Conservation (phyloP, 176 grass and related monocot genomes). For the Juncus effusus region DNA sequence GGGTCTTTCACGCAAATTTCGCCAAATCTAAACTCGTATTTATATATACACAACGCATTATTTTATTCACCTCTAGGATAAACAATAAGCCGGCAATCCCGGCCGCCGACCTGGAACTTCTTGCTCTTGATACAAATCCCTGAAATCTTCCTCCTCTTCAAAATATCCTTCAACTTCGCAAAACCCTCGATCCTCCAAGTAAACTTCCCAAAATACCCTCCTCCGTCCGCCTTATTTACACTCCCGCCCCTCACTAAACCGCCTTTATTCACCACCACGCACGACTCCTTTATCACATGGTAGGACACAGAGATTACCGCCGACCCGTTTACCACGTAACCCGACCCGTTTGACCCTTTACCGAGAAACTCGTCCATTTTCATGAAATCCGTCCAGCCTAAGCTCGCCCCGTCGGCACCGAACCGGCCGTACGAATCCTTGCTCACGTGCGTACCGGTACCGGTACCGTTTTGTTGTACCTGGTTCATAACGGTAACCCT, state of each 20-base stretch:
- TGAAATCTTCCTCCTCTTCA: slow-evolving; percentile 85
- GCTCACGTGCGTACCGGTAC: slow-evolving; percentile 60
- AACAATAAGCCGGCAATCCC: slow-evolving; percentile 95
- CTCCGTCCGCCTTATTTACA: slow-evolving; percentile 22
- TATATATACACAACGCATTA: background rate
- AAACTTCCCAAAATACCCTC: slow-evolving; percentile 77
- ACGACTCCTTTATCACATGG: slow-evolving; percentile 92
- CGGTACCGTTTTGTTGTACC: slow-evolving; percentile 7
- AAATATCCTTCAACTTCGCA: slow-evolving; percentile 85
- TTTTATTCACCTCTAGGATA: slow-evolving; percentile 83
- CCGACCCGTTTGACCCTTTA: slow-evolving; percentile 26
- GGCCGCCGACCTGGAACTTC: slow-evolving; percentile 82
- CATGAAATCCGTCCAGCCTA: slow-evolving; percentile 92
- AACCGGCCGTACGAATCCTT: slow-evolving; percentile 87
- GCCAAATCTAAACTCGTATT: no score
- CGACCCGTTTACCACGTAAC: slow-evolving; percentile 67
- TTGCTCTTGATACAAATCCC: slow-evolving; percentile 95
- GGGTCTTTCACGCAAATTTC: no score
- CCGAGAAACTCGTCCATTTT: slow-evolving; percentile 81
- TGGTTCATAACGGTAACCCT: slow-evolving; percentile 80
- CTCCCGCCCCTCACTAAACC: slow-evolving; percentile 29
- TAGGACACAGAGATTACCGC: slow-evolving; percentile 70
- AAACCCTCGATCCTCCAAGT: slow-evolving; percentile 92
- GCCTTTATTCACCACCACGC: slow-evolving; percentile 50
- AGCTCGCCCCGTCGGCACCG: slow-evolving; percentile 66